A percentile compares a stretch with the other conserved stretches of the same genome.
These are phyloP conservation scores for Hyphopichia buzzinii DNA, from an alignment of 1,139 yeast genomes.

Conservation along the genomic window DNA sequence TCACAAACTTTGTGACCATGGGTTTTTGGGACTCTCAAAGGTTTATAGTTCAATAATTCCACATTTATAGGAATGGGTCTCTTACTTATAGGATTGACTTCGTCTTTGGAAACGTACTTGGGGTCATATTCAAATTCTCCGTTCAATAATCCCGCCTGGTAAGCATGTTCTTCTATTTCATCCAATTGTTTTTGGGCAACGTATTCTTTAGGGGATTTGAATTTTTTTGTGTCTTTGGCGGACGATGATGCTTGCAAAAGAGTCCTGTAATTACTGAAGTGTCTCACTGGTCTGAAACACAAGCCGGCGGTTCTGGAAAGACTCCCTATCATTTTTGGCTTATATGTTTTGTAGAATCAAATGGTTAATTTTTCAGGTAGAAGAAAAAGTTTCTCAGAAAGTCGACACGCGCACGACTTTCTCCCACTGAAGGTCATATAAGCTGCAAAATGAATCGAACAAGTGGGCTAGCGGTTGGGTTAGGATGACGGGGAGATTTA, in stretches of 20 bases:
- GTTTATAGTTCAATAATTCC: conserved; percentile 78
- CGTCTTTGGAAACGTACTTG: conserved; percentile 34
- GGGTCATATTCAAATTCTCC: conserved; percentile 41
- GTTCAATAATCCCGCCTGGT: conserved; percentile 25
- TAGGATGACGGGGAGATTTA: no score
- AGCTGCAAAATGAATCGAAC: background rate
- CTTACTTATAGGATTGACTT: conserved; percentile 20
- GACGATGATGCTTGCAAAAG: conserved; percentile 2
- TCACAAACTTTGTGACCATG: conserved; percentile 75
- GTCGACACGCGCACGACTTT: background rate
- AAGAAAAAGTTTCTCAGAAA: background rate
- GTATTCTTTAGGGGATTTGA: conserved; percentile 31
- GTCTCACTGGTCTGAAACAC: background rate
- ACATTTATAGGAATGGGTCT: conserved; percentile 81
- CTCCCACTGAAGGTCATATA: background rate
- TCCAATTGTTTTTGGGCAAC: conserved; percentile 25
- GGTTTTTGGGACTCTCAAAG: conserved; percentile 64
- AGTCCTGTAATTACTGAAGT: background rate
- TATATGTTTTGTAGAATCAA: no score
- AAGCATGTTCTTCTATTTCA: conserved; percentile 28
- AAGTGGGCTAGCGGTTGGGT: no score
- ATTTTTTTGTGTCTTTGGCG: conserved; percentile 11
- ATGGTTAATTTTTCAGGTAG: no score
- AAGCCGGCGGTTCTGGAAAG: background rate
- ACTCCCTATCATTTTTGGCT: conserved; percentile 3